Evolutionary conservation across 2,329 filamentous ascomycete genomes (phyloP), one percentile per base, ranked within the genome.

Genomic region (Aureobasidium sp.): DNA sequence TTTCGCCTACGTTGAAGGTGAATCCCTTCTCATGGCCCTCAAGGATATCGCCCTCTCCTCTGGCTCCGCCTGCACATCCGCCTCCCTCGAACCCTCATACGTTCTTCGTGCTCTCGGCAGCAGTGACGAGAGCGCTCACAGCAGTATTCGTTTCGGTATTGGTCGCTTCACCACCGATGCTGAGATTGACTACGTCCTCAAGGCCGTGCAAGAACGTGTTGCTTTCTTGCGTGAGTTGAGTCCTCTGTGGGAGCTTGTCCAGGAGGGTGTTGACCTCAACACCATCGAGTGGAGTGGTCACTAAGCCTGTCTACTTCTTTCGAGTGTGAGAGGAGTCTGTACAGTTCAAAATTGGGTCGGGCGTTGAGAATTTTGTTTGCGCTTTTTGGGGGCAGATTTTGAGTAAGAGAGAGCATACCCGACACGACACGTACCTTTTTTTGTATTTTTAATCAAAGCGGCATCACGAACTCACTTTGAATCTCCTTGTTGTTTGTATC

Each of bases 241-340:
- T 72, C 94, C 94, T 40, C 78, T 99, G 61, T 99, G 94, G 94
- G 94, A 99, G 76, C 77, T 99, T 65, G 94, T 99, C 13, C 94
- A 99, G 77, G 94, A 99, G 74, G 94, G 94, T 17, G 84, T 99
- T 65, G 94, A 96, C 71, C 78, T 99, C 67, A 89, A 95, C 75
- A 96, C 90, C 45, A 99, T 99, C 69, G 87, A 99, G 77, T 99
- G 94, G 94, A 95, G 89, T 72, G 92, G 96, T 78, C 94, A 99
- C 75, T 97, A 79, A 82, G 29, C 25, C 11, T 11, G 8, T 42
- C 10, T 23, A 11, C 40, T 17, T 7, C 10, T n/a, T 33, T 4
- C 8, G 31, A 38, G n/a, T n/a, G n/a, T 8, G 23, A 19, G 33
- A 25, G 25, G 13, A 40, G 50, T 19, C 25, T 50, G 47, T 50